A percentile compares a stretch with the other conserved stretches of the same genome.
phyloP scores from a whole-genome alignment of 768 basidiomycete species.

The Tubosaeta sp. region DNA sequence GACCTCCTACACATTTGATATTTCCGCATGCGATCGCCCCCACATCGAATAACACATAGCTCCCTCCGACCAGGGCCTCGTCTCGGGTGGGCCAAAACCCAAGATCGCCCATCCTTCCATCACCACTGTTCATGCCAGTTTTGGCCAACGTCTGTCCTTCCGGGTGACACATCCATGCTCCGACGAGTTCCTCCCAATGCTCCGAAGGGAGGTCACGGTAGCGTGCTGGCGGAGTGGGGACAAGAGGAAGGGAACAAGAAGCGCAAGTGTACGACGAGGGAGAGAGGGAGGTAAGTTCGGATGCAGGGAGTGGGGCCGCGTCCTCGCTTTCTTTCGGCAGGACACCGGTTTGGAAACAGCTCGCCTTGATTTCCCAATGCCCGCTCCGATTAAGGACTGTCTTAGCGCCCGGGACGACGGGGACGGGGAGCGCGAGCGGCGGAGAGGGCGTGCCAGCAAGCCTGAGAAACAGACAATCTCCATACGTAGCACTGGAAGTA shows the following conservation, averaged over 20 bases:
- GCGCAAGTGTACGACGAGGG: slow-evolving; percentile 73
- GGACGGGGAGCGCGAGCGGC: slow-evolving; percentile 53
- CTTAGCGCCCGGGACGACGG: slow-evolving; percentile 56
- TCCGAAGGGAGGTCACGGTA: slow-evolving; percentile 92
- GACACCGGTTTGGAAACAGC: slow-evolving; percentile 25
- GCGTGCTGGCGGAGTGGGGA: slow-evolving; percentile 45
- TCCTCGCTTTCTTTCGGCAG: slow-evolving; percentile 25
- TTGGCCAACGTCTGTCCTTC: slow-evolving; percentile 71
- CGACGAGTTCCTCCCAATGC: slow-evolving; percentile 95
- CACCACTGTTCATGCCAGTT: slow-evolving; percentile 33
- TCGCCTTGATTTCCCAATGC: slow-evolving; percentile 73
- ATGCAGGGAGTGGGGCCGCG: slow-evolving; percentile 58
- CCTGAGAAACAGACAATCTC: slow-evolving; percentile 60
- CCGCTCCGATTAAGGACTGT: slow-evolving; percentile 50
- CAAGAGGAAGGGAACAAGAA: slow-evolving; percentile 72
- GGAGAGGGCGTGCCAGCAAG: slow-evolving; percentile 55
- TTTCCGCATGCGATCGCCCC: slow-evolving; percentile 43
- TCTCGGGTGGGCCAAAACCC: slow-evolving; percentile 77
- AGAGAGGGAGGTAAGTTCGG: slow-evolving; percentile 49
- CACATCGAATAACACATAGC: slow-evolving; percentile 78
- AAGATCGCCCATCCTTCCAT: slow-evolving; percentile 27
- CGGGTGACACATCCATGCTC: slow-evolving; percentile 97
- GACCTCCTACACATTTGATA: slow-evolving; percentile 14
- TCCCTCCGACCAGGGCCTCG: slow-evolving; percentile 83
- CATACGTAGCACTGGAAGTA: slow-evolving; percentile 34